Evolutionary conservation across 148 eudicot species (phyloP), one percentile per base, ranked within the genome.

Genomic region (Polygonum aviculare): DNA sequence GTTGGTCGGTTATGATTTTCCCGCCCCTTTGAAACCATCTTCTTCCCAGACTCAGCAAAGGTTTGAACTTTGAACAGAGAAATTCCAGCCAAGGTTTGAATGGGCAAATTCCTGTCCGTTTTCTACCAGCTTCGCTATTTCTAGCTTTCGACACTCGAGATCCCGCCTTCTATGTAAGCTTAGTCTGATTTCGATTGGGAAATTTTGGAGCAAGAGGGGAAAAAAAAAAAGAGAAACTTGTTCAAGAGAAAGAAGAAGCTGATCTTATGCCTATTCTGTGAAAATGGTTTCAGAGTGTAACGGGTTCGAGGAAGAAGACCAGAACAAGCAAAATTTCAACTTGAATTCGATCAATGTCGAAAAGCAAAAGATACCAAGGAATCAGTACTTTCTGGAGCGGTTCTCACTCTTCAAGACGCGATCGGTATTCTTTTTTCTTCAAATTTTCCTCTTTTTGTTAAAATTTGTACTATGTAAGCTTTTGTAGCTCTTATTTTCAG

Each of bases 381-480:
- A 44, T 44, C 74, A 76, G 1, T 76, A 79, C 72, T 49, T 76
- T 77, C 76, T 84, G 73, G 84, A 81, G 50, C 71, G 78, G 31
- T 81, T 84, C 41, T 69, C 76, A 63, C 84, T 84, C 41, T 84
- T 69, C 70, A 45, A 79, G 62, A 84, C 82, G 6, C 45, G 38
- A 31, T 59, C 76, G 11, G 87, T 84, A 79, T 69, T 18, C 48
- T n/a, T 7, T 38, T 63, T 33, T 40, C 16, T 3, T 63, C 18
- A 33, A 60, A 12, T 33, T 63, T n/a, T 33, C n/a, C 19, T 38
- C 31, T 26, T 33, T 45, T 7, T 72, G 31, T 70, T 70, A 4
- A 31, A 3, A 16, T 9, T 3, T 41, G 51, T 72, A 8, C 1
- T 73, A 26, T 49, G 36, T 49, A 18, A 21, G 72, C 19, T 51